phyloP scores from a whole-genome alignment of 2,329 filamentous ascomycete species.

The Hypocreales sp. region DNA sequence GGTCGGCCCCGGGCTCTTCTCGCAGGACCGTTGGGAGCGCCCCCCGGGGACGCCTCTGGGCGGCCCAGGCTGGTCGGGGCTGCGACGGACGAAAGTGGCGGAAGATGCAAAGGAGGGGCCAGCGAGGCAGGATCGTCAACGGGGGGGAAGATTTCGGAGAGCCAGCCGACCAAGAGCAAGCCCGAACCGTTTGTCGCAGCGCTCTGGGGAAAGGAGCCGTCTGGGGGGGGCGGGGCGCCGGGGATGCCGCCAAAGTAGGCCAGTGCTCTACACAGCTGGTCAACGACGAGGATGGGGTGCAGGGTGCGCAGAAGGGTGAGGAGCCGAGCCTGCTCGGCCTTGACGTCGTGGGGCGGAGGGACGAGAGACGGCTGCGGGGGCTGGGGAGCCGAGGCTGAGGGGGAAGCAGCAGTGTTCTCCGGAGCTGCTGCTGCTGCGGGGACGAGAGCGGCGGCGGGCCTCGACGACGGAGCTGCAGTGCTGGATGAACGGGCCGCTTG shows the following conservation, averaged over 20 bases:
- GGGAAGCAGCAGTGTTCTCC: neutral
- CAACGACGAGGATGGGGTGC: slow-evolving; percentile 39
- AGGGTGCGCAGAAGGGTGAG: slow-evolving; percentile 40
- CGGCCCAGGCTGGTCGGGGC: neutral
- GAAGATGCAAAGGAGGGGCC: neutral
- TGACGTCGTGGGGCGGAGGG: slow-evolving; percentile 28
- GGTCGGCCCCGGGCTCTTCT: slow-evolving; percentile 37
- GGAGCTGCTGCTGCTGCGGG: too few relatives aligned
- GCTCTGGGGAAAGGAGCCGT: slow-evolving; percentile 39
- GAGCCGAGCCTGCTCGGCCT: slow-evolving; percentile 43
- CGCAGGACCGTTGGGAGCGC: slow-evolving; percentile 3
- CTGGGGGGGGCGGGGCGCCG: slow-evolving; percentile 34
- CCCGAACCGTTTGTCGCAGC: slow-evolving; percentile 40
- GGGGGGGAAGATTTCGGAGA: slow-evolving; percentile 46
- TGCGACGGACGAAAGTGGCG: slow-evolving; percentile 1
- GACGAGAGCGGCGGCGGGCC: too few relatives aligned
- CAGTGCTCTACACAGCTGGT: slow-evolving; percentile 46
- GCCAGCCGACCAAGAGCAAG: slow-evolving; percentile 43
- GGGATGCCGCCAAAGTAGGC: slow-evolving; percentile 49
- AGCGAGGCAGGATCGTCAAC: slow-evolving; percentile 8
- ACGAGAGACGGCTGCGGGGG: too few relatives aligned
- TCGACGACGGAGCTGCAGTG: neutral
- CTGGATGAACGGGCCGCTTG: slow-evolving; percentile 1
- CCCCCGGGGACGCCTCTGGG: neutral
- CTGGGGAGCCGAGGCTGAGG: neutral